Conservation (phyloP, 495 filamentous ascomycete genomes). For the Darksidea phi region DNA sequence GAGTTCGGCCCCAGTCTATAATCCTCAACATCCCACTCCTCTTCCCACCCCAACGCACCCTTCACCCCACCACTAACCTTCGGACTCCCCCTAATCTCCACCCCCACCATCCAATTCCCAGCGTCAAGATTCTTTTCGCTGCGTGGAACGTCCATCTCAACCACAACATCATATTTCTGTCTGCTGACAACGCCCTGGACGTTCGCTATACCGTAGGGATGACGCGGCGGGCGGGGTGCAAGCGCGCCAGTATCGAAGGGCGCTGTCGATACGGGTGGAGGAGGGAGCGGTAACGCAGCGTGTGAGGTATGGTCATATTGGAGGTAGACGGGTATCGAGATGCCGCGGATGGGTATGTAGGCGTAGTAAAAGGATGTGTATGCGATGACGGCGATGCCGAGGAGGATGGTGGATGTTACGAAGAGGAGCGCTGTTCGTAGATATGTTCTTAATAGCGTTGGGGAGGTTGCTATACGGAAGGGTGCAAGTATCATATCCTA, state of each 20-base stretch:
- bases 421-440: slow-evolving; percentile 66
- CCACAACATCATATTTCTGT: slow-evolving; percentile 63
- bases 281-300: not conserved
- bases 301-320: slow-evolving; percentile 59
- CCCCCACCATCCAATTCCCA: slow-evolving; percentile 93
- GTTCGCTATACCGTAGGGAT: slow-evolving; percentile 53
- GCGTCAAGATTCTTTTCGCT: slow-evolving; percentile 57
- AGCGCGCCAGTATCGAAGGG: no score
- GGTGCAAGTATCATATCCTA: slow-evolving; percentile 47
- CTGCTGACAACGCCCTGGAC: slow-evolving; percentile 45
- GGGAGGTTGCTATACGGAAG: slow-evolving; percentile 59
- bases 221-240: not conserved
- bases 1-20: not conserved
- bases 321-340: slow-evolving; percentile 67
- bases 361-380: slow-evolving; percentile 79
- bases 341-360: slow-evolving; percentile 71
- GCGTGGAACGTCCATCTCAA: slow-evolving; percentile 60
- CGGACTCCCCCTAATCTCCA: slow-evolving; percentile 57
- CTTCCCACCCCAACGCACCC: slow-evolving; percentile 15
- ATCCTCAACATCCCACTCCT: slow-evolving; percentile 24
- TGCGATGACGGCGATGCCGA: slow-evolving; percentile 61
- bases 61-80: slow-evolving; percentile 13
- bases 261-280: not conserved
- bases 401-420: slow-evolving; percentile 56
- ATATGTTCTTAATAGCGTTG: slow-evolving; percentile 67